These are phyloP conservation scores for Rhamnella rubrinervis DNA, from an alignment of 331 rosid genomes.

Conservation along the genomic window DNA sequence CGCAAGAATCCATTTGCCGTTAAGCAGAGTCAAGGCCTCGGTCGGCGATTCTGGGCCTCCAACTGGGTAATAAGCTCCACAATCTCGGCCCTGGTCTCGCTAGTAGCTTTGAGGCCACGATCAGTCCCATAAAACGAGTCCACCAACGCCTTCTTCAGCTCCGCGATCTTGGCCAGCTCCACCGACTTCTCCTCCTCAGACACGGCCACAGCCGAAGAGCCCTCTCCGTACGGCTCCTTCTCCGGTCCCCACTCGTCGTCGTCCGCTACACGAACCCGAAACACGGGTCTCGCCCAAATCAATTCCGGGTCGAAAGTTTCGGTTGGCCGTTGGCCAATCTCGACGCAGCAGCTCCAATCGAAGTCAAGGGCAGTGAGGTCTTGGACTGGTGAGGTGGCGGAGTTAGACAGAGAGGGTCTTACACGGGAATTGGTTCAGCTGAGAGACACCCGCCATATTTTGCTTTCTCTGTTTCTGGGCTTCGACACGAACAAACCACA, in stretches of 20 bases:
- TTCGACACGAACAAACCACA: not conserved
- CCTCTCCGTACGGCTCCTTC: constrained; percentile 22
- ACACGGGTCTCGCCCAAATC: constrained; percentile 17
- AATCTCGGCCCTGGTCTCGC: constrained; percentile 89
- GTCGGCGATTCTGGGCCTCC: constrained; percentile 89
- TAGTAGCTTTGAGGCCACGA: constrained; percentile 68
- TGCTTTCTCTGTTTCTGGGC: not conserved
- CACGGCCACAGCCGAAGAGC: constrained; percentile 30
- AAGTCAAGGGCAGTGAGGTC: constrained; percentile 33
- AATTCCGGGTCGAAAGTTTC: constrained; percentile 17
- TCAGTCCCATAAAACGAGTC: constrained; percentile 73
- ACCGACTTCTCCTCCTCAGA: constrained; percentile 36
- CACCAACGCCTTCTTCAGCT: constrained; percentile 76
- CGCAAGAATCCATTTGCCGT: constrained; percentile 95
- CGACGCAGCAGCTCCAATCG: constrained; percentile 17
- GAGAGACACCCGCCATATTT: constrained; percentile 50
- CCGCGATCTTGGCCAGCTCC: constrained; percentile 44
- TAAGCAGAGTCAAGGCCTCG: constrained; percentile 72
- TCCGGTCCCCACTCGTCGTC: constrained; percentile 61
- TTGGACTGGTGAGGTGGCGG: constrained; percentile 34
- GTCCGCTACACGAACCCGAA: constrained; percentile 32
- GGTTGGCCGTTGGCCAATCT: constrained; percentile 18
- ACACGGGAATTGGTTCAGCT: constrained; percentile 45
- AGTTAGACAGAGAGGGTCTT: constrained; percentile 31
- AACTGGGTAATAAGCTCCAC: constrained; percentile 85